Percentiles rank a stretch among this genome's conserved stretches.
Conservation (phyloP, 257 asterid genomes). For the Solanum piurae region DNA sequence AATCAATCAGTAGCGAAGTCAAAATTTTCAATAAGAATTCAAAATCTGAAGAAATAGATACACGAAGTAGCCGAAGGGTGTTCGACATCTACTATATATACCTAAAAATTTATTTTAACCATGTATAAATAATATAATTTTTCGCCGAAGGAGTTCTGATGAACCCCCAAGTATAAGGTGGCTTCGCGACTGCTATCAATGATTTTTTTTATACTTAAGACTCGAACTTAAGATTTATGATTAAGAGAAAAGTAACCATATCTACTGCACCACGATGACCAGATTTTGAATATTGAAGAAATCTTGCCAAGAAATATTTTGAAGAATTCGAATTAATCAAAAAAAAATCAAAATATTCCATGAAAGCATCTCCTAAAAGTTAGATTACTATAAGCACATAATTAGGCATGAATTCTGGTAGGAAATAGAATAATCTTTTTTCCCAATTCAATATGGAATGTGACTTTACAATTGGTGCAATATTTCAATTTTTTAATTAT, state of each 20-base stretch:
- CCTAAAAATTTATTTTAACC: too few relatives aligned
- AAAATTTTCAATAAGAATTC: rapidly evolving
- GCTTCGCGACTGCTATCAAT: not conserved
- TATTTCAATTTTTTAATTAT: too few relatives aligned
- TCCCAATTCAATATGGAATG: not conserved
- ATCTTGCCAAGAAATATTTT: too few relatives aligned
- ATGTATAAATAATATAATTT: too few relatives aligned
- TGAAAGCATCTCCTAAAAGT: not conserved
- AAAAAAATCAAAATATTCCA: not conserved
- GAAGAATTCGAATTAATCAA: too few relatives aligned
- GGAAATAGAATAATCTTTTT: not conserved
- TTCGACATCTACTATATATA: too few relatives aligned
- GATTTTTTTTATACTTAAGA: too few relatives aligned
- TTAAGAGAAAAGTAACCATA: not conserved
- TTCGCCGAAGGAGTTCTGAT: too few relatives aligned
- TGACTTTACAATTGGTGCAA: not conserved
- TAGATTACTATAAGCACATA: not conserved
- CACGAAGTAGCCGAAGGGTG: rapidly evolving
- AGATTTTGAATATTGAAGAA: rapidly evolving
- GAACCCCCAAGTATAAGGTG: not conserved
- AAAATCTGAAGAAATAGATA: too few relatives aligned
- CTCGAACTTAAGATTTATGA: rapidly evolving
- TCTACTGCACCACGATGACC: too few relatives aligned
- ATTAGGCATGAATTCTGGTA: not conserved
- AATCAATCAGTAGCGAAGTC: too few relatives aligned